Evolutionary conservation across 257 asterid species (phyloP), one percentile per base, ranked within the genome.

Genomic region (Fraxinus americana): DNA sequence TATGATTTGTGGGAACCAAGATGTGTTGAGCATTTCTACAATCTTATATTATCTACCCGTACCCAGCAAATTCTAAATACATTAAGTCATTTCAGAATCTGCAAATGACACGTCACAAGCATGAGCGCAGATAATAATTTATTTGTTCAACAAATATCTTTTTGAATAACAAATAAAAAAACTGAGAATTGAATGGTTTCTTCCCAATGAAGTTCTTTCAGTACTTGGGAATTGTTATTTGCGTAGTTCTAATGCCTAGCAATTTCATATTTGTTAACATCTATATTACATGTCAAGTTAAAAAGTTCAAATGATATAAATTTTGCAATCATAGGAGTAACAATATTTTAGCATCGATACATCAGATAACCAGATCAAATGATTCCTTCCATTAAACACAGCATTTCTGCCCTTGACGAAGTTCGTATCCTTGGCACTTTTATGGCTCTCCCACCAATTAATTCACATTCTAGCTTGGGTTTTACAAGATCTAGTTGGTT

Each of bases 11-110:
- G 2, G n/a, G 23, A 52, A 39, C 52, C 66, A 41, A 23, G 67
- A 41, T 69, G 32, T 12, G 66, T 16, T 1, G 36, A 38, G 50
- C 21, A 11, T 41, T 39, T 63, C 61, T 52, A 52, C 23, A 14
- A 68, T 32, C 72, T 10, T 23, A 65, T 32, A 38, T n/a, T 21
- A 43, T 5, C 34, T n/a, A 10, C 13, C 14, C 30, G n/a, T 43
- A 61, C 38, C 43, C 74, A 48, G 52, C 61, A 39, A 23, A 69
- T 25, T 38, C 50, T 50, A 70, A 39, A 63, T 45, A 17, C 67
- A 39, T 48, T 65, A 71, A 75, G 52, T 70, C 72, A 34, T n/a
- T 63, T 39, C 39, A 29, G 25, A 25, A 67, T 41, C 32, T 52
- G 52, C 35, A 66, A 45, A 57, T 9, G 23, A 21, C 23, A 16